Evolutionary conservation across 768 basidiomycete species (phyloP), one percentile per base, ranked within the genome.

Genomic region (Phaffia australis): DNA sequence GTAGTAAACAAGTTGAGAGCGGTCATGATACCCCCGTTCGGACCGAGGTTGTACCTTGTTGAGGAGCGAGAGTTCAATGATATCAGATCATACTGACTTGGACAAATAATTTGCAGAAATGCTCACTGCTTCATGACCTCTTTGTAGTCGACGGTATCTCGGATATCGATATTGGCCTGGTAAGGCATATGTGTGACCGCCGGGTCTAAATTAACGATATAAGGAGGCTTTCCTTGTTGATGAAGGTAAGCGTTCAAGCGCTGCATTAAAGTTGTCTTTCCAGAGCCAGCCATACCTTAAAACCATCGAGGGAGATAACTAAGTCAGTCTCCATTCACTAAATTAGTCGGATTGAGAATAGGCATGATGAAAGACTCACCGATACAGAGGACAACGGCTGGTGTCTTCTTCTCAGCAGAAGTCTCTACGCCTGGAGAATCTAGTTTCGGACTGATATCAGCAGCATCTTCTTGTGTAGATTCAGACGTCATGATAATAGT

Each of bases 101-200:
- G 57, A 54, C 9, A 5, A 15, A 54, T 30, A 15, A 11, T 42
- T 5, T 42, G 35, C 35, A 11, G 35, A 42, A 3, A 7, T 21
- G 85, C 87, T 80, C 81, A 95, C 91, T 97, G 92, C 83, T 95
- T 93, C 95, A 99, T 99, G 72, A 99, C 94, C 77, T 99, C 88
- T 70, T 87, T 84, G 77, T 98, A 99, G 75, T 98, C 88, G 25
- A 99, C 85, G 15, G 95, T 99, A 76, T 99, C 95, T 69, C 95
- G 80, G 60, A 99, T 98, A 76, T 99, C 95, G 69, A 99, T 97
- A 75, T 98, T 98, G 30, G 93, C 85, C 67, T 92, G 89, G 74
- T 91, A 99, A 2, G 93, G 90, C 50, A 91, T 81, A 66, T 86
- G 86, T 9, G 87, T 81, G 2, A 98, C 94, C 1, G 95, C 95